These are phyloP conservation scores for Simmondsia chinensis DNA, from an alignment of 148 eudicot genomes.

Conservation along the genomic window DNA sequence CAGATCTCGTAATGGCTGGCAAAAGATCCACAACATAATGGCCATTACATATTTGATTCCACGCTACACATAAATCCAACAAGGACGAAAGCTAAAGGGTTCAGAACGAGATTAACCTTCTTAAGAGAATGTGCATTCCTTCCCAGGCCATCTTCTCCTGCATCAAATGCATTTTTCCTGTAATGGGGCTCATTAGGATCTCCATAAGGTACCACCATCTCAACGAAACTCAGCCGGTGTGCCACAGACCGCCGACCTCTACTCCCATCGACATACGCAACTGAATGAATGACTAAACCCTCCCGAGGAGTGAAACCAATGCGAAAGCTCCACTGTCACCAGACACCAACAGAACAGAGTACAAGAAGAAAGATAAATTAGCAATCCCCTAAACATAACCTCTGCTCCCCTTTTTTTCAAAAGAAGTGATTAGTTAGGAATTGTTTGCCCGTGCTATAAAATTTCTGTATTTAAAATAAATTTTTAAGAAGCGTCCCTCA, in stretches of 20 bases:
- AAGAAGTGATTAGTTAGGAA: no score
- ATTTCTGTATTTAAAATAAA: no score
- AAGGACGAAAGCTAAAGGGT: neutral
- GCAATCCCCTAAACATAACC: neutral
- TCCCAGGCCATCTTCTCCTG: slow-evolving; percentile 98
- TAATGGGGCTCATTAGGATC: slow-evolving; percentile 99
- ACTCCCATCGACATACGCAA: slow-evolving; percentile 96
- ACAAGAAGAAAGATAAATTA: slow-evolving; percentile 2
- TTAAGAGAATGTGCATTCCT: slow-evolving; percentile 96
- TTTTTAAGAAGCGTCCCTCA: no score
- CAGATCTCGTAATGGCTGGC: neutral
- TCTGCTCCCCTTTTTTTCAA: no score
- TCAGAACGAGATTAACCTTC: slow-evolving; percentile 33
- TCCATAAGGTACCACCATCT: slow-evolving; percentile 99
- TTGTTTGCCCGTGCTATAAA: no score
- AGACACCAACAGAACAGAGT: neutral
- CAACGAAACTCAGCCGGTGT: slow-evolving; percentile 94
- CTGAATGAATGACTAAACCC: slow-evolving; percentile 87
- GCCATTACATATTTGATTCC: no score
- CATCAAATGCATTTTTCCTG: slow-evolving; percentile 99
- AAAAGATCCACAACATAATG: no score
- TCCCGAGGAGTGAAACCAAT: slow-evolving; percentile 96
- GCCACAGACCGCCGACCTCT: slow-evolving; percentile 93
- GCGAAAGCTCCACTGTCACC: slow-evolving; percentile 87
- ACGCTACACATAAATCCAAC: neutral